Conservation (phyloP, 768 basidiomycete species). For the Pulveroboletus sp. region DNA sequence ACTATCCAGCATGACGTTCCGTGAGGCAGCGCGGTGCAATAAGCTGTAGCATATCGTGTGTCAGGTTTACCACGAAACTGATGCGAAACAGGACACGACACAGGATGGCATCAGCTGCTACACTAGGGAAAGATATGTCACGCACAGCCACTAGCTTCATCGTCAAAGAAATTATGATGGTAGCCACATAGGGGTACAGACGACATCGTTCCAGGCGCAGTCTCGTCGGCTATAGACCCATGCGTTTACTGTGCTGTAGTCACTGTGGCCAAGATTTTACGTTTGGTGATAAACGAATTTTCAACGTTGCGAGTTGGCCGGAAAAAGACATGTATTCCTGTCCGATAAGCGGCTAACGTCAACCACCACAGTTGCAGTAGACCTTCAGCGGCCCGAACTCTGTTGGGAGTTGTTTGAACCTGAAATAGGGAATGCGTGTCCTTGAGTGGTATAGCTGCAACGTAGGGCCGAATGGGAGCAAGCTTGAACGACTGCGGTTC, state of each 20-base stretch:
- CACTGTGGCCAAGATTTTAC: constrained; percentile 5
- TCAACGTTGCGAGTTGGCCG: no score
- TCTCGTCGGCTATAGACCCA: not conserved
- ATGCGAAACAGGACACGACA: not conserved
- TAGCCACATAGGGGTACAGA: constrained; percentile 6
- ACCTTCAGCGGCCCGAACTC: no score
- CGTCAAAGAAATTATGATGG: not conserved
- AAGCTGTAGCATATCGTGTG: not conserved
- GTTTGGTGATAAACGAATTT: constrained; percentile 2
- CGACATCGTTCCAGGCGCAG: not conserved
- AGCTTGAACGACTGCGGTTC: no score
- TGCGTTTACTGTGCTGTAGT: constrained; percentile 2
- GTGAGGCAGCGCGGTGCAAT: not conserved
- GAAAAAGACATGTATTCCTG: no score
- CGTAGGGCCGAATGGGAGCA: no score
- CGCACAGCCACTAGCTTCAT: not conserved
- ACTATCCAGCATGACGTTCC: not conserved
- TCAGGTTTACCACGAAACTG: not conserved
- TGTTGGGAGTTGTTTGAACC: no score
- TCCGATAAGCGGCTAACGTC: no score
- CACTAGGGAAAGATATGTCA: not conserved
- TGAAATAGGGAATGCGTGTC: no score
- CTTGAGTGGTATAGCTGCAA: no score
- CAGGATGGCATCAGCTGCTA: not conserved
- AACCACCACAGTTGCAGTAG: no score